phyloP scores from a whole-genome alignment of 192 early-diverging fungal genomes.

The Rhizophlyctis rosea region DNA sequence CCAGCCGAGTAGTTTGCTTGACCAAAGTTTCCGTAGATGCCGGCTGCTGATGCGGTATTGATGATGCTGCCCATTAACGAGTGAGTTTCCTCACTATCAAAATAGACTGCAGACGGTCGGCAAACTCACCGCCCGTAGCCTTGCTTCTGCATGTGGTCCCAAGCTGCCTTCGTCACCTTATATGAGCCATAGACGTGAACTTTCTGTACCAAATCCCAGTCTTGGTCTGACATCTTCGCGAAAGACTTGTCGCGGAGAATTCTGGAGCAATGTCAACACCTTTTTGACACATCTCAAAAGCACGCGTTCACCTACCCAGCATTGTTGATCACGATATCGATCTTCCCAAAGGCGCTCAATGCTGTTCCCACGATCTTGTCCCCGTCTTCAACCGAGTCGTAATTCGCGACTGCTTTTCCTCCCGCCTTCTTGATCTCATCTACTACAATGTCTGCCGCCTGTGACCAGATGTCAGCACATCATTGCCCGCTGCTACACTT shows the following conservation, averaged over 20 bases:
- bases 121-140: constrained; percentile 73
- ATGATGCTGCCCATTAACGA: constrained; percentile 55
- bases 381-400: constrained; percentile 96
- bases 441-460: constrained; percentile 92
- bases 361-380: constrained; percentile 98
- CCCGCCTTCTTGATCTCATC: constrained; percentile 85
- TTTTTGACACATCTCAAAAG: too few relatives aligned
- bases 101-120: too few relatives aligned
- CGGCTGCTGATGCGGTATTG: constrained; percentile 94
- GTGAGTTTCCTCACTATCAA: background rate
- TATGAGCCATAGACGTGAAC: constrained; percentile 95
- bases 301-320: constrained; percentile 59
- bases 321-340: constrained; percentile 98
- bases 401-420: constrained; percentile 93
- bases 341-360: constrained; percentile 87
- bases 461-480: constrained; percentile 4
- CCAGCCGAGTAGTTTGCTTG: constrained; percentile 82
- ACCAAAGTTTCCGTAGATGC: constrained; percentile 99
- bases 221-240: constrained; percentile 93
- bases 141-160: constrained; percentile 93
- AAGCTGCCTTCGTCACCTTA: constrained; percentile 95
- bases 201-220: constrained; percentile 92
- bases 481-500: background rate
- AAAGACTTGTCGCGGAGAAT: constrained; percentile 98
- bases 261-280: constrained; percentile 16